Conservation (phyloP, 495 filamentous ascomycete genomes). For the Lasiosphaeria miniovina region DNA sequence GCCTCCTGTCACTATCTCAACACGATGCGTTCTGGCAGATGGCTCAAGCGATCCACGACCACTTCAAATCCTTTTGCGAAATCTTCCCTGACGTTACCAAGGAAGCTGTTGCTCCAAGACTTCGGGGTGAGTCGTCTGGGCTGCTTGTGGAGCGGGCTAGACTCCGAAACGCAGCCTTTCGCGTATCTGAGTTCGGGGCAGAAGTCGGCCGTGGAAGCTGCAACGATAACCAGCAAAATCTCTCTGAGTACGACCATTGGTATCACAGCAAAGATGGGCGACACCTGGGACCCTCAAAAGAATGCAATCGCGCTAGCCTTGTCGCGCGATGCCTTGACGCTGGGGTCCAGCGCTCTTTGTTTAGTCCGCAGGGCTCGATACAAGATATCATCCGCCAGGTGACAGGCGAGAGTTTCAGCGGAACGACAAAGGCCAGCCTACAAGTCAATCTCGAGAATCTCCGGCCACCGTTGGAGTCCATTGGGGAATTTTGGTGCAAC, state of each 20-base stretch:
- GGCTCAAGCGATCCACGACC: background rate
- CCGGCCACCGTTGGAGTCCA: background rate
- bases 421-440: background rate
- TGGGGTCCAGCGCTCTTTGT: background rate
- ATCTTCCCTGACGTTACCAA: background rate
- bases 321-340: no score
- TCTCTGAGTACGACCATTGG: constrained; percentile 34
- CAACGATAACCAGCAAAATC: constrained; percentile 41
- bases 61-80: background rate
- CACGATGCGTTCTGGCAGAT: constrained; percentile 5
- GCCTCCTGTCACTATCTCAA: background rate
- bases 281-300: background rate
- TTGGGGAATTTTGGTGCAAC: constrained; percentile 14
- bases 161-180: constrained; percentile 48
- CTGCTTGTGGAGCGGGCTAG: constrained; percentile 39
- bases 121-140: background rate
- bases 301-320: background rate
- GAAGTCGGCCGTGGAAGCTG: no score
- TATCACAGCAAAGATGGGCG: constrained; percentile 2
- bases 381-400: background rate
- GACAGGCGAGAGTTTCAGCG: constrained; percentile 10
- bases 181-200: constrained; percentile 51
- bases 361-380: background rate
- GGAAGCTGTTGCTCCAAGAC: background rate
- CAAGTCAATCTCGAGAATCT: constrained; percentile 8